phyloP scores from a whole-genome alignment of 1,139 yeast genomes.

The Pichia sp. region DNA sequence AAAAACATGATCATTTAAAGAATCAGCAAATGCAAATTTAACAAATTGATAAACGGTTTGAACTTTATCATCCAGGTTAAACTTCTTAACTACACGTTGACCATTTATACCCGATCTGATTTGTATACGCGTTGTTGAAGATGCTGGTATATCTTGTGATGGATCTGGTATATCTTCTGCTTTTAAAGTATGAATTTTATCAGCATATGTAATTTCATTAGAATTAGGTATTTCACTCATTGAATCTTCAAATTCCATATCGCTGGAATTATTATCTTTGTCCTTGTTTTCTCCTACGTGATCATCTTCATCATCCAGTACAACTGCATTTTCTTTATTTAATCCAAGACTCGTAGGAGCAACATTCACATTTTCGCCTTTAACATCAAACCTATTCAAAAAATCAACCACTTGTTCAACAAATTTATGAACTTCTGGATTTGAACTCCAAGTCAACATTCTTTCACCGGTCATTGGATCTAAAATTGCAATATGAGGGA shows the following conservation, averaged over 20 bases:
- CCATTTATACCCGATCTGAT: slow-evolving; percentile 81
- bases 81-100: slow-evolving; percentile 69
- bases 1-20: slow-evolving; percentile 44
- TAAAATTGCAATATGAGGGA: slow-evolving; percentile 85
- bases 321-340: slow-evolving; percentile 14
- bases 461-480: slow-evolving; percentile 97
- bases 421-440: slow-evolving; percentile 55
- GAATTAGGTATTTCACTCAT: not conserved
- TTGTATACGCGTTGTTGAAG: slow-evolving; percentile 70
- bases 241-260: slow-evolving; percentile 26
- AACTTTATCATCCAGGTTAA: slow-evolving; percentile 52
- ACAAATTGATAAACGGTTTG: slow-evolving; percentile 53
- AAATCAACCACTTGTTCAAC: slow-evolving; percentile 54
- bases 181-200: slow-evolving; percentile 17
- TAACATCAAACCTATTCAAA: slow-evolving; percentile 57
- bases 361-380: slow-evolving; percentile 40
- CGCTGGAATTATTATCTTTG: not conserved
- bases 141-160: slow-evolving; percentile 35
- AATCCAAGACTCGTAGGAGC: slow-evolving; percentile 12
- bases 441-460: slow-evolving; percentile 62
- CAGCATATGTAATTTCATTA: slow-evolving; percentile 23
- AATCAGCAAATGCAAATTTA: slow-evolving; percentile 46
- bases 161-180: slow-evolving; percentile 53
- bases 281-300: not conserved
- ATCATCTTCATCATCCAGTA: not conserved